These are phyloP conservation scores for Coniella lustricola DNA, from an alignment of 2,329 filamentous ascomycete species.

Conservation along the genomic window DNA sequence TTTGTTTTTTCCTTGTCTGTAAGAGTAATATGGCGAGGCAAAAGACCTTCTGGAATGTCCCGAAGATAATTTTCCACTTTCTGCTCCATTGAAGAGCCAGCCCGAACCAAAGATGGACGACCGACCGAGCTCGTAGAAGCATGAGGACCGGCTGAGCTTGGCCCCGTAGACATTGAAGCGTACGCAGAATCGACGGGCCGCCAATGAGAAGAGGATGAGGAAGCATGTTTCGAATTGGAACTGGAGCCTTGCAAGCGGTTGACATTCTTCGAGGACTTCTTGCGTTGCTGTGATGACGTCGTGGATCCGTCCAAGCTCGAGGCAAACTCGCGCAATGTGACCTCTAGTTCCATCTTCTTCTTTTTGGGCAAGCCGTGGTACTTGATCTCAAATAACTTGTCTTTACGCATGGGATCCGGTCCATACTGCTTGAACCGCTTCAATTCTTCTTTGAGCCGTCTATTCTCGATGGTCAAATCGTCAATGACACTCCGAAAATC, in stretches of 20 bases:
- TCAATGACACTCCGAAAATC: conserved; percentile 81
- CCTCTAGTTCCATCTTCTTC: conserved; percentile 72
- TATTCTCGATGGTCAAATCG: conserved; percentile 78
- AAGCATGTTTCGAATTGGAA: conserved; percentile 44
- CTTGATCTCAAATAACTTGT: conserved; percentile 78
- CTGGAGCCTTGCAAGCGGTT: conserved; percentile 35
- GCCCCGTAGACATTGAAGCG: conserved; percentile 57
- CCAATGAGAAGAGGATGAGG: conserved; percentile 46
- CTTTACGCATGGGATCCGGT: conserved; percentile 59
- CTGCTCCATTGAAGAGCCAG: conserved; percentile 39
- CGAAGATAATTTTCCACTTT: conserved; percentile 64
- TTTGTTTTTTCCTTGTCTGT: conserved; percentile 71
- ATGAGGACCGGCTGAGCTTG: conserved; percentile 25
- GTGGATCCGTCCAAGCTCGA: conserved; percentile 50
- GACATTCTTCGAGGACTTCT: conserved; percentile 33
- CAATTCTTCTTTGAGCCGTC: conserved; percentile 65
- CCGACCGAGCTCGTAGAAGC: conserved; percentile 35
- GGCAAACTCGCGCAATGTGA: conserved; percentile 64
- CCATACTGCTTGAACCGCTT: conserved; percentile 63
- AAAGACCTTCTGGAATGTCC: conserved; percentile 63
- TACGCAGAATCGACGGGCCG: conserved; percentile 56
- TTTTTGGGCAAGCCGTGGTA: conserved; percentile 64
- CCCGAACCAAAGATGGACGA: conserved; percentile 30
- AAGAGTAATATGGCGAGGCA: conserved; percentile 55
- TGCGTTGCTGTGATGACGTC: conserved; percentile 34